Percentiles rank a stretch among this genome's conserved stretches.
These are phyloP conservation scores for Fonsecaea monophora DNA, from an alignment of 2,329 filamentous ascomycete species.

Conservation along the genomic window DNA sequence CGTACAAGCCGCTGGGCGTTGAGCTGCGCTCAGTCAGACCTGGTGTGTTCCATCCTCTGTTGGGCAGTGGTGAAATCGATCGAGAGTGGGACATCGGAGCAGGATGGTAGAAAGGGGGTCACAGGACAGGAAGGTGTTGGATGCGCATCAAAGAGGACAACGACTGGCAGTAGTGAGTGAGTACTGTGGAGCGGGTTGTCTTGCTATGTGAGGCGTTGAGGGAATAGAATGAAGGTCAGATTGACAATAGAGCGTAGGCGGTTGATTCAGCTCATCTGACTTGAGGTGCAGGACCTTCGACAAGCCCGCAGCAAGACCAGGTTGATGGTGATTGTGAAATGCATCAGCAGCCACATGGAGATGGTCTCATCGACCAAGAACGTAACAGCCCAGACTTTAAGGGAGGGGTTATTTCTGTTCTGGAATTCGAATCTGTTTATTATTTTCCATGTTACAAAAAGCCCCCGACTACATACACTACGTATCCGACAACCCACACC, in stretches of 20 bases:
- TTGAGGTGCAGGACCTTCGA: constrained; percentile 4
- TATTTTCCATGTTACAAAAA: constrained; percentile 1
- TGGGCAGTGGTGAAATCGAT: constrained; percentile 82
- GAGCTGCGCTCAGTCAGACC: constrained; percentile 75
- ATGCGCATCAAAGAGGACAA: constrained; percentile 10
- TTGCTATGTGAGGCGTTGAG: constrained; percentile 3
- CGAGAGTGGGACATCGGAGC: constrained; percentile 82
- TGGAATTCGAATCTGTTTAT: not conserved
- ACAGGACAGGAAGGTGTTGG: constrained; percentile 3
- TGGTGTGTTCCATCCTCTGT: constrained; percentile 87
- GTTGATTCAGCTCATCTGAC: constrained; percentile 9
- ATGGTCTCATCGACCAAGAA: not conserved
- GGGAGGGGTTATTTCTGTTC: constrained; percentile 7
- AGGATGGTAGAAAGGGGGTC: constrained; percentile 44
- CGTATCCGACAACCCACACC: not conserved
- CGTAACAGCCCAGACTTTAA: not conserved
- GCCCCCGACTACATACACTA: not conserved
- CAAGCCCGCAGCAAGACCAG: constrained; percentile 2
- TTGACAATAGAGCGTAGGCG: not conserved
- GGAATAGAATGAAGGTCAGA: not conserved
- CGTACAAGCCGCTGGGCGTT: constrained; percentile 64
- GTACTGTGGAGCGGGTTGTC: constrained; percentile 12
- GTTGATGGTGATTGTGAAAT: constrained; percentile 6
- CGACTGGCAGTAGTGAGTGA: constrained; percentile 11
- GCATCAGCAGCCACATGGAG: constrained; percentile 16